phyloP scores from a whole-genome alignment of 2,329 filamentous ascomycete species.

The Alternaria hordeiaustralica region DNA sequence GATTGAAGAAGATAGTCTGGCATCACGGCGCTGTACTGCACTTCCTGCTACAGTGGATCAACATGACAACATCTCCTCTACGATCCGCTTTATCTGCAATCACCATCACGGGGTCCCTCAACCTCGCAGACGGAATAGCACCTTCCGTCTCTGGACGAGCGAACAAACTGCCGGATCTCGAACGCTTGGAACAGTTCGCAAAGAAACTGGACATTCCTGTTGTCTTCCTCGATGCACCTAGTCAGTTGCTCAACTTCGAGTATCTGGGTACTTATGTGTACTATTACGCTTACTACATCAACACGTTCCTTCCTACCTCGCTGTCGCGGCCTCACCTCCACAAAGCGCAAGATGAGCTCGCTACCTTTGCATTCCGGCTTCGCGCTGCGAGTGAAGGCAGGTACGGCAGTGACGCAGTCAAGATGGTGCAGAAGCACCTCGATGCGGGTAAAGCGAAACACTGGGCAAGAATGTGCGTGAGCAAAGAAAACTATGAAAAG shows the following conservation, averaged over 20 bases:
- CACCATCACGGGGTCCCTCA: slow-evolving; percentile 33
- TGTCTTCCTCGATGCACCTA: slow-evolving; percentile 36
- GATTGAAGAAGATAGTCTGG: slow-evolving; percentile 37
- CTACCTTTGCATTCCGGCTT: slow-evolving; percentile 38
- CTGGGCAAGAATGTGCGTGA: slow-evolving; percentile 36
- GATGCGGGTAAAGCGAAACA: slow-evolving; percentile 17
- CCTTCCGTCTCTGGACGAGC: slow-evolving; percentile 27
- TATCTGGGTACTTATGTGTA: slow-evolving; percentile 39
- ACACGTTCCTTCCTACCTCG: slow-evolving; percentile 32
- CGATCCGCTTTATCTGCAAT: slow-evolving; percentile 31
- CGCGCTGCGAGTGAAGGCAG: slow-evolving; percentile 26
- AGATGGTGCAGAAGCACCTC: slow-evolving; percentile 34
- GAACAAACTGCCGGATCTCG: slow-evolving; percentile 31
- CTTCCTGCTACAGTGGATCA: slow-evolving; percentile 39
- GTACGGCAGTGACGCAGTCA: slow-evolving; percentile 28
- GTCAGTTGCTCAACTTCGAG: slow-evolving; percentile 28
- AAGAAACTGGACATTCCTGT: slow-evolving; percentile 33
- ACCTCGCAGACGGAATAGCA: slow-evolving; percentile 22
- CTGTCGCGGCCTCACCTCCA: slow-evolving; percentile 29
- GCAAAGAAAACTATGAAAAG: slow-evolving; percentile 29
- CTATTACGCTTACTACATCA: slow-evolving; percentile 42
- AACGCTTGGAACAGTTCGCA: slow-evolving; percentile 32
- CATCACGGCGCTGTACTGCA: slow-evolving; percentile 42
- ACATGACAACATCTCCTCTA: slow-evolving; percentile 30
- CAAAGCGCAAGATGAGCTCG: slow-evolving; percentile 35